Evolutionary conservation across 2,329 filamentous ascomycete genomes (phyloP).

Genomic region (Delphinella strobiligena): DNA sequence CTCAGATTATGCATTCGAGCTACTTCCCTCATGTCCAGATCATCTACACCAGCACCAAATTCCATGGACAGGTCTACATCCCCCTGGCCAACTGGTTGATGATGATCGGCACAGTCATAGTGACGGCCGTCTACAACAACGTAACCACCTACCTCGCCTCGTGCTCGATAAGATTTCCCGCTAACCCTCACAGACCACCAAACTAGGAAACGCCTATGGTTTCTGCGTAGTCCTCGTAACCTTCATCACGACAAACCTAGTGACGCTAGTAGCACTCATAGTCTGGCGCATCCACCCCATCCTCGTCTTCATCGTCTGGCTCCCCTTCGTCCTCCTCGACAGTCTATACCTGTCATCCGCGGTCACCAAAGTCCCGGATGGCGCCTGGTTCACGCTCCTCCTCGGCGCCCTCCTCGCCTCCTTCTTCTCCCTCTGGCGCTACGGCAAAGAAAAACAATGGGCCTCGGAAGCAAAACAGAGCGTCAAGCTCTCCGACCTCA

Average conservation of each 20-base stretch:
- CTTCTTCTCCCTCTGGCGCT: constrained; percentile 65
- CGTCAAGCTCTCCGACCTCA: constrained; percentile 37
- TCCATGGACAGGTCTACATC: constrained; percentile 67
- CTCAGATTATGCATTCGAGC: constrained; percentile 58
- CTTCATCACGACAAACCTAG: constrained; percentile 66
- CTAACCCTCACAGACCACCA: constrained; percentile 40
- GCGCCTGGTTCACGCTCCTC: constrained; percentile 66
- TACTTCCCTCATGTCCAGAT: constrained; percentile 70
- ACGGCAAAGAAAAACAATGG: constrained; percentile 70
- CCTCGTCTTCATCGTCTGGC: constrained; percentile 49
- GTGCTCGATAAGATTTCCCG: constrained; percentile 11
- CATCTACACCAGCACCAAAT: constrained; percentile 56
- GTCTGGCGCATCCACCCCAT: constrained; percentile 55
- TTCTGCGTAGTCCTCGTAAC: constrained; percentile 72
- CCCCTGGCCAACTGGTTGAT: constrained; percentile 66
- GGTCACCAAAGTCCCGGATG: constrained; percentile 60
- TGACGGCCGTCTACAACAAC: constrained; percentile 63
- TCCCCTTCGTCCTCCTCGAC: constrained; percentile 55
- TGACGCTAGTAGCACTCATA: constrained; percentile 57
- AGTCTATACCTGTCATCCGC: constrained; percentile 58
- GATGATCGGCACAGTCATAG: constrained; percentile 62
- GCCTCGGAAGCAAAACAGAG: constrained; percentile 52
- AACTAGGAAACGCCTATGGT: constrained; percentile 62
- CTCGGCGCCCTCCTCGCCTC: constrained; percentile 50
- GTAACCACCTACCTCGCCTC: constrained; percentile 27